A percentile compares a stretch with the other conserved stretches of the same genome.
Evolutionary conservation across 257 asterid genomes (phyloP).

Genomic region (Scutellaria minor): DNA sequence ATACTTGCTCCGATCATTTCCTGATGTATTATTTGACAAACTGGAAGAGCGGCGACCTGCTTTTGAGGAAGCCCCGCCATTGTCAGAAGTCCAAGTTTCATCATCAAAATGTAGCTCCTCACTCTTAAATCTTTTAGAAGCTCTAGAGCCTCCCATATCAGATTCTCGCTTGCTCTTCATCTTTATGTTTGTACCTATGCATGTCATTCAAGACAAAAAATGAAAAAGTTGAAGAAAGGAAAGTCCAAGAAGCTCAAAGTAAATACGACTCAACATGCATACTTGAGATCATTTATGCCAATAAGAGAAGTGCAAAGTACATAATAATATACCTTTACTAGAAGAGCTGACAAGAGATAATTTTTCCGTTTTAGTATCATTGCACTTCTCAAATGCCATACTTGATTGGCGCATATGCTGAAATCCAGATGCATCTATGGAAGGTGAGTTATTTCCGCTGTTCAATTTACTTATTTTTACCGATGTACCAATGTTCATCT

Average conservation of each 20-base stretch:
- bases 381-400: conserved; percentile 48
- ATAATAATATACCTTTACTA: conserved; percentile 62
- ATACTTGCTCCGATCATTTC: conserved; percentile 49
- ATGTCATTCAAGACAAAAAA: conserved; percentile 15
- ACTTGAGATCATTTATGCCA: conserved; percentile 20
- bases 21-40: conserved; percentile 51
- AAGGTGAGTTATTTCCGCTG: conserved; percentile 48
- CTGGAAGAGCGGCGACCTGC: conserved; percentile 59
- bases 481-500: conserved; percentile 50
- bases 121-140: conserved; percentile 69
- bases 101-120: conserved; percentile 56
- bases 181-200: conserved; percentile 58
- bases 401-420: conserved; percentile 48
- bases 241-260: conserved; percentile 29
- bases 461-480: conserved; percentile 51
- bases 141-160: conserved; percentile 61
- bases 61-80: conserved; percentile 57
- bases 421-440: conserved; percentile 54
- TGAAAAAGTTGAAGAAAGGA: conserved; percentile 14
- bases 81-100: conserved; percentile 61
- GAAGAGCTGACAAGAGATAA: conserved; percentile 48
- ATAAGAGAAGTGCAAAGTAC: conserved; percentile 29
- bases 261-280: conserved; percentile 14
- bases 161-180: conserved; percentile 59
- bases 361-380: conserved; percentile 54